A percentile compares a stretch with the other conserved stretches of the same genome.
Conservation (phyloP, 1,139 yeast species). For the Magnusiomyces ingens region DNA sequence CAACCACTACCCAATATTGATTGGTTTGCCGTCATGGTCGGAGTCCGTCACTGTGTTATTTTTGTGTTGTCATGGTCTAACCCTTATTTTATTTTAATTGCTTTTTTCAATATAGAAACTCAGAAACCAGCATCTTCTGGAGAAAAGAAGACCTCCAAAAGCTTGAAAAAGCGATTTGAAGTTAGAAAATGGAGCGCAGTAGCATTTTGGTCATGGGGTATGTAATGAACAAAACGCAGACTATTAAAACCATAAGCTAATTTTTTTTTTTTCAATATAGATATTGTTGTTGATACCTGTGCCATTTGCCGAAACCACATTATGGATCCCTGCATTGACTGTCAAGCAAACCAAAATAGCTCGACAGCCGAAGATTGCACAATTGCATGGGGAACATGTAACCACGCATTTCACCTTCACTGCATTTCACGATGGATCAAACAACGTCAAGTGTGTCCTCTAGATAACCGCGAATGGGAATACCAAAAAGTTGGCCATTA, state of each 20-base stretch:
- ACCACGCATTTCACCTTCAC: conserved; percentile 91
- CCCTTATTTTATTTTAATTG: too few species aligned
- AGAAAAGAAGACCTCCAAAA: conserved; percentile 18
- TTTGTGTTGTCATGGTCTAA: too few species aligned
- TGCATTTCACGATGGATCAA: conserved; percentile 95
- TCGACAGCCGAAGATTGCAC: conserved; percentile 73
- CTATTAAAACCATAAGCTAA: conserved; percentile 29
- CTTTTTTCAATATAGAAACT: too few species aligned
- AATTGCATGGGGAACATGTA: conserved; percentile 97
- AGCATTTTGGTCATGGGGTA: conserved; percentile 99
- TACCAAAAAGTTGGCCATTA: conserved; percentile 70
- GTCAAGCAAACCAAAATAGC: conserved; percentile 75
- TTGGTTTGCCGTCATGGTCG: too few species aligned
- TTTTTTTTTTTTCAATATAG: conserved; percentile 22
- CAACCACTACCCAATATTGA: too few species aligned
- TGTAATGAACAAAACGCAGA: conserved; percentile 26
- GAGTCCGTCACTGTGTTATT: too few species aligned
- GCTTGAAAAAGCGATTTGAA: conserved; percentile 52
- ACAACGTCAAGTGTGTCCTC: conserved; percentile 95
- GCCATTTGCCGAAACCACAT: conserved; percentile 97
- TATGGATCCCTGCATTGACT: conserved; percentile 98
- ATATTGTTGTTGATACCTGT: conserved; percentile 90
- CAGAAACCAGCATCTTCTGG: conserved; percentile 1
- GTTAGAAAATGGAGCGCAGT: conserved; percentile 89
- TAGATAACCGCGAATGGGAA: conserved; percentile 83